Evolutionary conservation across 306 rosid species (phyloP).

Genomic region (Lathyrus tuberosus): DNA sequence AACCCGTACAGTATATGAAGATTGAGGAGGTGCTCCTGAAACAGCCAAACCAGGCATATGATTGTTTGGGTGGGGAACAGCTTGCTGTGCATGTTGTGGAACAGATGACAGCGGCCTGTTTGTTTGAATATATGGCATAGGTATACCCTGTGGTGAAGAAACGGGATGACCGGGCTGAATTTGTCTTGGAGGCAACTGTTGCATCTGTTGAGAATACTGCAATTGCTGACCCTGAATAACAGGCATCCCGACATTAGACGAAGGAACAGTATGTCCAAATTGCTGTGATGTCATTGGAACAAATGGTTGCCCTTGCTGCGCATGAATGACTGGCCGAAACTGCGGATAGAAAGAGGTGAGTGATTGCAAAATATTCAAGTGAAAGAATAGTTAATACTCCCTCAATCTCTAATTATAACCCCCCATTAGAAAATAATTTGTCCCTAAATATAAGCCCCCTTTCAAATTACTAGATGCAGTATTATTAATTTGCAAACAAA

Average conservation of each 20-base stretch:
- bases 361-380: constrained; percentile 25
- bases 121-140: constrained; percentile 73
- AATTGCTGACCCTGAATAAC: constrained; percentile 68
- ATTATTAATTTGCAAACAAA: too few species aligned
- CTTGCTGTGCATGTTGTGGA: constrained; percentile 74
- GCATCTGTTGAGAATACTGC: constrained; percentile 87
- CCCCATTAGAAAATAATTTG: too few species aligned
- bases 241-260: constrained; percentile 71
- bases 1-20: constrained; percentile 71
- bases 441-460: too few species aligned
- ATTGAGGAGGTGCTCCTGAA: constrained; percentile 67
- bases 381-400: constrained; percentile 22
- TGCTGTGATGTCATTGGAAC: constrained; percentile 65
- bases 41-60: constrained; percentile 77
- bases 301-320: constrained; percentile 80
- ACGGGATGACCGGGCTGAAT: constrained; percentile 63
- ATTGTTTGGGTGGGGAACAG: constrained; percentile 60
- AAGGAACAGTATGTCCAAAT: constrained; percentile 68
- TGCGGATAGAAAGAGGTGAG: constrained; percentile 43
- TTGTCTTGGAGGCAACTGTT: constrained; percentile 76
- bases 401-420: too few species aligned
- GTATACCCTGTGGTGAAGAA: constrained; percentile 69
- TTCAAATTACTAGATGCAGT: too few species aligned
- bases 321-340: constrained; percentile 80
- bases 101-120: constrained; percentile 67